These are phyloP conservation scores for Mucor indicus DNA, from an alignment of 371 early-diverging fungal species.

Conservation along the genomic window DNA sequence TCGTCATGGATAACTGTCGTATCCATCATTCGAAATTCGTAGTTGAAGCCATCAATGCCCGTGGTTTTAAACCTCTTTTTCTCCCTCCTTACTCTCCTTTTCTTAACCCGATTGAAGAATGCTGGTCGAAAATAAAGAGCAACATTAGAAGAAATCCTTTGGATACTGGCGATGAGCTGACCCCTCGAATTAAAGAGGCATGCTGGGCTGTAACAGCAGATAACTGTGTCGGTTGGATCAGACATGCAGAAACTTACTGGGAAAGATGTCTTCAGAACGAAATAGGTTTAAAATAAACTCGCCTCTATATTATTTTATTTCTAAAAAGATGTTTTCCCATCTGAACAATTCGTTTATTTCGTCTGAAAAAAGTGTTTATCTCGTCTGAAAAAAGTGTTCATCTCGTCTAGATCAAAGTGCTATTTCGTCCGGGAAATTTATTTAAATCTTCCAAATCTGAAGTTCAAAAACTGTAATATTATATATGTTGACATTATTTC, in stretches of 20 bases:
- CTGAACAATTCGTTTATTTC: no score
- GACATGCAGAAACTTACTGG: not conserved
- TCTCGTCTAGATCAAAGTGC: no score
- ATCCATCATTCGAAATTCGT: not conserved
- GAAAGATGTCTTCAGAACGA: not conserved
- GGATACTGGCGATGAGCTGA: not conserved
- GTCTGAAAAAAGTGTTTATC: no score
- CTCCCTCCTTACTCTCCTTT: slow-evolving; percentile 11
- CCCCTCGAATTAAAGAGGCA: slow-evolving; percentile 2
- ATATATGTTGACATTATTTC: no score
- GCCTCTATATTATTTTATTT: no score
- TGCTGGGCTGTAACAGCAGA: not conserved
- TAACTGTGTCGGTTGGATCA: slow-evolving; percentile 6
- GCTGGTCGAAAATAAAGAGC: slow-evolving; percentile 9
- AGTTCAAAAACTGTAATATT: no score
- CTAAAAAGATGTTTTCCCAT: no score
- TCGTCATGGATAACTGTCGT: not conserved
- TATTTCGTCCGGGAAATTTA: no score
- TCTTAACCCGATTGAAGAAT: slow-evolving; percentile 12
- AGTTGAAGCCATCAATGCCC: slow-evolving; percentile 3
- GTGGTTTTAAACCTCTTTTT: slow-evolving; percentile 10
- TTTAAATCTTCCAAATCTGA: no score
- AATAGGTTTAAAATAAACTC: no score
- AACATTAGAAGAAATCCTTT: slow-evolving; percentile 7
- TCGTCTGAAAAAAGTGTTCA: no score